A percentile compares a stretch with the other conserved stretches of the same genome.
Conservation (phyloP, 371 early-diverging fungal genomes). For the Apophysomyces ossiformis region DNA sequence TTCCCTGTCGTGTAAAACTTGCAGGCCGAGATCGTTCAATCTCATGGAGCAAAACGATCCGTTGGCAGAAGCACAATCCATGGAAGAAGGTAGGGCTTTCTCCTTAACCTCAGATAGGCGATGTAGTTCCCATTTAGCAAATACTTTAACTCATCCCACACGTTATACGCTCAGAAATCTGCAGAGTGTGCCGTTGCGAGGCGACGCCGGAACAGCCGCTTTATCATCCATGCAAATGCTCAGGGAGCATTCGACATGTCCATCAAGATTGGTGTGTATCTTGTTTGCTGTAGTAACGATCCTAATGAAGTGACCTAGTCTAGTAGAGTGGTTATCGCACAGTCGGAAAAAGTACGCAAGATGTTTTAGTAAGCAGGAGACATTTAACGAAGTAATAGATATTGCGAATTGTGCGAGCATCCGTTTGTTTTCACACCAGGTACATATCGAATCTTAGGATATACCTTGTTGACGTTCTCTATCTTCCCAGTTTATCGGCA, state of each 20-base stretch:
- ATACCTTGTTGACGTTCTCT: background rate
- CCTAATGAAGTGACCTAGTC: slow-evolving; percentile 35
- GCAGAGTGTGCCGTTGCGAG: slow-evolving; percentile 91
- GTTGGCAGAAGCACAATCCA: background rate
- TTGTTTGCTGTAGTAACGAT: background rate
- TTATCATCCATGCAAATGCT: slow-evolving; percentile 93
- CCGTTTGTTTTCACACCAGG: slow-evolving; percentile 85
- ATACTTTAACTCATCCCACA: background rate
- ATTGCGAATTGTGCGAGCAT: slow-evolving; percentile 92
- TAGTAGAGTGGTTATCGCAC: slow-evolving; percentile 89
- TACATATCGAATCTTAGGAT: slow-evolving; percentile 32
- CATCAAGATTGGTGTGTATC: slow-evolving; percentile 83
- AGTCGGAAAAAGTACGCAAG: slow-evolving; percentile 72
- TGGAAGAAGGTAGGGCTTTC: background rate
- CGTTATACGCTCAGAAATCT: slow-evolving; percentile 60
- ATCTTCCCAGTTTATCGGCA: slow-evolving; percentile 57
- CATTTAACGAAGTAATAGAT: slow-evolving; percentile 35
- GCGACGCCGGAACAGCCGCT: slow-evolving; percentile 81
- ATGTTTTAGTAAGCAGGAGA: slow-evolving; percentile 1
- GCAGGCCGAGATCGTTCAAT: slow-evolving; percentile 4
- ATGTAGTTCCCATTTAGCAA: background rate
- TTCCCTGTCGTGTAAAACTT: background rate
- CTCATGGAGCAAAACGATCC: background rate
- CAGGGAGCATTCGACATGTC: slow-evolving; percentile 90
- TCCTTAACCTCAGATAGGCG: background rate